Base-by-base conservation (phyloP, 495 filamentous ascomycete species). In the Hypoxylon perforatum region DNA sequence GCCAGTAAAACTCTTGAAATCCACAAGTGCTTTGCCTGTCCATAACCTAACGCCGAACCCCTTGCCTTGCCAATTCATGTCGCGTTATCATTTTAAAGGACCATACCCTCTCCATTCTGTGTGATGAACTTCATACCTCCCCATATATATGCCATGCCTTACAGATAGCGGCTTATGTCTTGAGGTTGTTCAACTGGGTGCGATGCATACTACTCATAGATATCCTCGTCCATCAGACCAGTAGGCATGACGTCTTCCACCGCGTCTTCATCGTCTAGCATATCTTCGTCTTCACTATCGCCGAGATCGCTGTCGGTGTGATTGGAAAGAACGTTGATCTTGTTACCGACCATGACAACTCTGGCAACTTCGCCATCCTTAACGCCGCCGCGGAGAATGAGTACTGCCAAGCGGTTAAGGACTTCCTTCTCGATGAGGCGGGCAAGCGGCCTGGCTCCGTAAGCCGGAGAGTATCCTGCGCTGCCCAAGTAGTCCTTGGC, bases 341-440 rank as follows among this genome's bases (percentile, higher is more conserved):
- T 91, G 33, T 90, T 89, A 17, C 75, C 73, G 51, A 87, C 86
- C 72, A 97, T 80, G 33, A 91, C 87, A 35, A 97, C 92, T 19
- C 84, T 80, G 2, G 94, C 95, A 2, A 75, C 73, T 78, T 99
- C 95, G 19, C 93, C 93, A 72, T 99, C 94, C 66, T 82, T 85
- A 73, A 99, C 89, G 39, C 83, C 86, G 50, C 93, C 93, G 30
- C 93, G 84, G 12, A 99, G 85, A 50, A 99, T 92, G 55, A 97
- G 83, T 21, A 99, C 89, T 0, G 95, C 95, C 55, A 99, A 79
- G 30, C 89, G 89, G 76, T 99, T 99, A 63, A 99, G 86, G 25
- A 99, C 91, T 76, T 99, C 95, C 77, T 93, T 92, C 81, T 99
- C 94, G 63, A 99, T 96, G 65, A 99, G 84, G 35, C 95, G 85